These are phyloP conservation scores for Sporothrix humicola DNA, from an alignment of 2,329 filamentous ascomycete genomes.

Conservation along the genomic window DNA sequence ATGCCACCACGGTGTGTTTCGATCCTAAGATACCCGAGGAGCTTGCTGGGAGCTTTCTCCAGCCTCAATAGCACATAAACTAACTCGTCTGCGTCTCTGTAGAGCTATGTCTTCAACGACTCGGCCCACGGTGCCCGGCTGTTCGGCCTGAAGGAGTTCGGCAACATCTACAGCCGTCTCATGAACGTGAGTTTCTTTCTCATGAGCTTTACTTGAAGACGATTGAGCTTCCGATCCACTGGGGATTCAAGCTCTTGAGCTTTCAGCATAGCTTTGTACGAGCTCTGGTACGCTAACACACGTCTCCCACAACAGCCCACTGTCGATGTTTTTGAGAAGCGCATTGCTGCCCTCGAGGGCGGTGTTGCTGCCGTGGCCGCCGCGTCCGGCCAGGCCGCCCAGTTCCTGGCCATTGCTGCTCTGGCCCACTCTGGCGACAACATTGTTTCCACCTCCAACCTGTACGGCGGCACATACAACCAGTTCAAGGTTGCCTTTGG, in stretches of 20 bases:
- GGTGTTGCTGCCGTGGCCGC: slow-evolving; percentile 85
- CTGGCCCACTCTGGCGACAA: slow-evolving; percentile 91
- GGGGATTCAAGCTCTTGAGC: no score
- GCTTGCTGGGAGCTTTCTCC: slow-evolving; percentile 31
- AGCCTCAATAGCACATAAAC: neutral
- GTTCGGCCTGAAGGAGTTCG: slow-evolving; percentile 94
- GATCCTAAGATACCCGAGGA: neutral
- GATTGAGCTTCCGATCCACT: no score
- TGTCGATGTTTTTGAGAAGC: slow-evolving; percentile 94
- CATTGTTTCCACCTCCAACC: slow-evolving; percentile 86
- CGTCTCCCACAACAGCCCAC: slow-evolving; percentile 69
- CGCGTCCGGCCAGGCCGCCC: slow-evolving; percentile 85
- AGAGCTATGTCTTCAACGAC: slow-evolving; percentile 92
- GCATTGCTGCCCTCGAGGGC: slow-evolving; percentile 92
- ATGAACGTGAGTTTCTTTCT: slow-evolving; percentile 64
- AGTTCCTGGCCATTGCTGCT: slow-evolving; percentile 86
- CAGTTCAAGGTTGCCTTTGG: slow-evolving; percentile 92
- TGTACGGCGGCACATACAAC: slow-evolving; percentile 97
- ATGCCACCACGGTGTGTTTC: slow-evolving; percentile 76
- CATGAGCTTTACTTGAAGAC: neutral
- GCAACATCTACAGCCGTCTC: slow-evolving; percentile 97
- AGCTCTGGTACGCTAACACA: neutral
- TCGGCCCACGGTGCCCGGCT: slow-evolving; percentile 93
- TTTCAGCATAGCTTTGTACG: no score
- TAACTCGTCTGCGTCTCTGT: slow-evolving; percentile 19